Conservation (phyloP, 495 filamentous ascomycete genomes). For the Neurospora tetraspora region DNA sequence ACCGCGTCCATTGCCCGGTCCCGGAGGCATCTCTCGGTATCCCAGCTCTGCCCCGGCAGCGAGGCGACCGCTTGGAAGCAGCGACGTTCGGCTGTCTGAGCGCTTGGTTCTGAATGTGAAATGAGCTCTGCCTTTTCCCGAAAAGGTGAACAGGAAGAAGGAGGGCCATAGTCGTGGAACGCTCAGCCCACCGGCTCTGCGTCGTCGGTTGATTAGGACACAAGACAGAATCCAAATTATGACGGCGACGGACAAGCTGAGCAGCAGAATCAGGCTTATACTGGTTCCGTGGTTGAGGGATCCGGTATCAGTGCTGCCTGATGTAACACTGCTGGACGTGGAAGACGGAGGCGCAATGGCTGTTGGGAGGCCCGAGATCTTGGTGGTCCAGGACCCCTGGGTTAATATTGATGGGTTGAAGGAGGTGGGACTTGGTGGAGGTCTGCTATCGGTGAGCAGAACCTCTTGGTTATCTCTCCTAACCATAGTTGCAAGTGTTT, state of each 20-base stretch:
- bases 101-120: neutral
- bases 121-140: neutral
- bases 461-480: neutral
- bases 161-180: neutral
- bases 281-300: constrained; percentile 11
- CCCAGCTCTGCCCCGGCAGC: neutral
- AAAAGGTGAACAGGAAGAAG: neutral
- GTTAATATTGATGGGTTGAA: neutral
- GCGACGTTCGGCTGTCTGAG: neutral
- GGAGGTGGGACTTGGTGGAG: neutral
- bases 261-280: constrained; percentile 22
- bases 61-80: neutral
- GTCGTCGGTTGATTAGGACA: constrained; percentile 14
- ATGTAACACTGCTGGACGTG: neutral
- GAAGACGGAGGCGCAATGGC: neutral
- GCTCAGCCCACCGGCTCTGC: neutral
- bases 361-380: neutral
- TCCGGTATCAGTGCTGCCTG: neutral
- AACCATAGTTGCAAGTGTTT: neutral
- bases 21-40: neutral
- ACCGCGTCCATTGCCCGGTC: neutral
- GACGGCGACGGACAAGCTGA: constrained; percentile 19
- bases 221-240: constrained; percentile 14
- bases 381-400: neutral
- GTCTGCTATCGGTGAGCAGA: constrained; percentile 2